A percentile compares a stretch with the other conserved stretches of the same genome.
These are phyloP conservation scores for Pseudonitzschia multistriata DNA, from an alignment of 108 stramenopile genomes.

Conservation along the genomic window DNA sequence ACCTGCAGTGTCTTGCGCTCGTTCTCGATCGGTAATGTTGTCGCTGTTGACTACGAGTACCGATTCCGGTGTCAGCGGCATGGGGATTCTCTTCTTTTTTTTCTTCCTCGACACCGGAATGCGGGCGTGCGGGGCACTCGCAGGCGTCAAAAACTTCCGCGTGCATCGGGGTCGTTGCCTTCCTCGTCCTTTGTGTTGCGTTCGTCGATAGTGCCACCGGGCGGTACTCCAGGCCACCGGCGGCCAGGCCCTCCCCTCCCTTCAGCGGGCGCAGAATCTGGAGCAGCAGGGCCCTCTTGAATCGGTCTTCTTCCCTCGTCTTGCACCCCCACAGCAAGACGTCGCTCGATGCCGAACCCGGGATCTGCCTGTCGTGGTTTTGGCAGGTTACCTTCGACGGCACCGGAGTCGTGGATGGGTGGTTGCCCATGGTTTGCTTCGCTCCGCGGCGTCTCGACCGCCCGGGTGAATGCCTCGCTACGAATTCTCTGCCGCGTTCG, in stretches of 20 bases:
- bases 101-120: constrained; percentile 1
- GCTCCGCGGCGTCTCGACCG: too few species aligned
- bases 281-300: constrained; percentile 12
- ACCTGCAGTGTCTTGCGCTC: background rate
- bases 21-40: background rate
- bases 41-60: background rate
- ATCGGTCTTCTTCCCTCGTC: constrained; percentile 33
- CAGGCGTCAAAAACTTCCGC: background rate
- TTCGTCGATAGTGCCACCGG: constrained; percentile 26
- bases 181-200: constrained; percentile 20
- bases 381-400: too few species aligned
- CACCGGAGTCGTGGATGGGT: too few species aligned
- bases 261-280: constrained; percentile 21
- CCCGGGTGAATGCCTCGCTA: too few species aligned
- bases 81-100: constrained; percentile 4
- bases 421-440: too few species aligned
- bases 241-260: constrained; percentile 56
- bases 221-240: constrained; percentile 61
- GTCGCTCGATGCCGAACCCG: constrained; percentile 1
- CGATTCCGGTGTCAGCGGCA: background rate
- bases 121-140: background rate
- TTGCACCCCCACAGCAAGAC: constrained; percentile 35
- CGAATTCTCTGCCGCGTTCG: too few species aligned
- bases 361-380: background rate
- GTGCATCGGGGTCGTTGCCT: background rate